Evolutionary conservation across 1,139 yeast species (phyloP).

Genomic region (Wickerhamomyces sp.): DNA sequence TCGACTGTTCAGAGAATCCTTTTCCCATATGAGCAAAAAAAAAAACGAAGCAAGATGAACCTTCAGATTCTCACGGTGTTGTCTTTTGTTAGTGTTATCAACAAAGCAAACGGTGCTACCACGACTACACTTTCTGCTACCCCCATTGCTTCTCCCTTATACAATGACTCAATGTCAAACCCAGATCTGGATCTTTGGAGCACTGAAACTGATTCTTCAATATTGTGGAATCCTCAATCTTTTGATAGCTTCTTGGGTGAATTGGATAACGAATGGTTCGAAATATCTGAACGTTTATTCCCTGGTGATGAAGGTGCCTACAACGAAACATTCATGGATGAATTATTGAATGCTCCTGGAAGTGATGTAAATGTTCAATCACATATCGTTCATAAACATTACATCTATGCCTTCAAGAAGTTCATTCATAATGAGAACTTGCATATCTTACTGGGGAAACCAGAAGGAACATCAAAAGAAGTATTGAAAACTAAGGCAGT

Average conservation of each 20-base stretch:
- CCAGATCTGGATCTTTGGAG: too few species aligned
- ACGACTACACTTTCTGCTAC: too few species aligned
- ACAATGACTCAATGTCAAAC: too few species aligned
- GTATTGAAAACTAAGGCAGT: neutral
- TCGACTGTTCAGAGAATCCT: too few species aligned
- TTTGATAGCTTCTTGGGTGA: neutral
- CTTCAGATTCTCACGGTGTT: too few species aligned
- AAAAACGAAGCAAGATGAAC: too few species aligned
- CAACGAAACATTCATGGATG: neutral
- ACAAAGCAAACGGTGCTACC: too few species aligned
- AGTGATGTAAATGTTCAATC: neutral
- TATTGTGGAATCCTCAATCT: too few species aligned
- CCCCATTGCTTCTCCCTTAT: too few species aligned
- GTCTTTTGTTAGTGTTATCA: too few species aligned
- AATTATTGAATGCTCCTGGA: neutral
- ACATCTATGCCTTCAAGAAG: neutral
- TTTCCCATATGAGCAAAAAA: too few species aligned
- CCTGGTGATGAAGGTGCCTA: neutral
- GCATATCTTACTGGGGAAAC: neutral
- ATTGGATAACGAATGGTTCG: constrained; percentile 7
- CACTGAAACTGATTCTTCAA: too few species aligned
- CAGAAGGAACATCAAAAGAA: neutral
- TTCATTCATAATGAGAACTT: neutral
- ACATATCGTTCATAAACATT: neutral
- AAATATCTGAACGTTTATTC: constrained; percentile 13